Evolutionary conservation across 305 asterid species (phyloP).

Genomic region (Fraxinus sp.): DNA sequence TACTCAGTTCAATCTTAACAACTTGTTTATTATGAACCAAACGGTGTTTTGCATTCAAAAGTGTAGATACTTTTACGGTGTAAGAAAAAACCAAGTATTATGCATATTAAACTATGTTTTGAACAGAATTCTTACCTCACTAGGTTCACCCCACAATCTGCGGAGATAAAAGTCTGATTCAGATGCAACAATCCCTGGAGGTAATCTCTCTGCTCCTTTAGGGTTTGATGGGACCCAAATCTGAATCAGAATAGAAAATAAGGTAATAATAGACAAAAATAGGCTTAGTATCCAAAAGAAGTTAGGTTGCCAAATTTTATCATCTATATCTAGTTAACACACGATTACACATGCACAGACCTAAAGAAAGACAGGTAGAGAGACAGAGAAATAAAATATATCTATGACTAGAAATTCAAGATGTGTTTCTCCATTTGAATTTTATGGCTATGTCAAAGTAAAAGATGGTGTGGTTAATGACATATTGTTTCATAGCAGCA

Average conservation of each 20-base stretch:
- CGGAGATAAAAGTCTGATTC: slow-evolving; percentile 52
- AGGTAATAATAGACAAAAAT: neutral
- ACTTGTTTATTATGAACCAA: neutral
- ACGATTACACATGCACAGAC: neutral
- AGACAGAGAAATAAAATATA: neutral
- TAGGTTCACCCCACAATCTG: slow-evolving; percentile 60
- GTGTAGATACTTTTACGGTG: neutral
- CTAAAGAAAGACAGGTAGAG: neutral
- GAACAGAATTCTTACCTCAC: slow-evolving; percentile 36
- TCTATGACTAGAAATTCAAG: neutral
- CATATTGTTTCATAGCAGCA: neutral
- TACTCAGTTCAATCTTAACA: neutral
- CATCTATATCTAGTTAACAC: neutral
- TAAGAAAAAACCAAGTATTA: neutral
- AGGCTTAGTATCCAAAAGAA: neutral
- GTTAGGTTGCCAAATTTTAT: neutral
- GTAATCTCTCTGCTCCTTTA: slow-evolving; percentile 59
- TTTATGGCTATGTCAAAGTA: neutral
- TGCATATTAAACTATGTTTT: neutral
- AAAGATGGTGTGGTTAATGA: neutral
- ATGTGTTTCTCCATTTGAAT: neutral
- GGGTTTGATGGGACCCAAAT: slow-evolving; percentile 58
- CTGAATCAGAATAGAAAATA: slow-evolving; percentile 28
- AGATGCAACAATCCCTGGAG: slow-evolving; percentile 45
- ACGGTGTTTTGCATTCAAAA: neutral